These are phyloP conservation scores for Striga asiatica DNA, from an alignment of 257 asterid genomes.

Conservation along the genomic window DNA sequence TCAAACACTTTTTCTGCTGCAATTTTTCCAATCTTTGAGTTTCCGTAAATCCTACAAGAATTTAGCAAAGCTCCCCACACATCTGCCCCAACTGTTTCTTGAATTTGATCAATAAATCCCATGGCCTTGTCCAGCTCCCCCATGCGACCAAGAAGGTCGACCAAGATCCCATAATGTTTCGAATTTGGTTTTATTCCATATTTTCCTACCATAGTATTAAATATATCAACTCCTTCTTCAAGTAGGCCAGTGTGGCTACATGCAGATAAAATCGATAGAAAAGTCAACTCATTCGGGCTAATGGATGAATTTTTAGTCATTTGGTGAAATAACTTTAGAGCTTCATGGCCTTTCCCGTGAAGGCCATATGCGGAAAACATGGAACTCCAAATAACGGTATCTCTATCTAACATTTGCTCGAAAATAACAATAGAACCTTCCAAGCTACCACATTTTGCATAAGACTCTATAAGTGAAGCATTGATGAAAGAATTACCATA, in stretches of 20 bases:
- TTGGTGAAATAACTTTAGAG: conserved; percentile 35
- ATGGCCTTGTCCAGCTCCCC: conserved; percentile 59
- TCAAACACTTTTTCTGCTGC: conserved; percentile 40
- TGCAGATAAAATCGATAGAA: conserved; percentile 55
- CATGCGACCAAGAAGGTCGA: conserved; percentile 53
- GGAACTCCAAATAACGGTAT: conserved; percentile 64
- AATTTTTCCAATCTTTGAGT: conserved; percentile 42
- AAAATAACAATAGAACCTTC: conserved; percentile 41
- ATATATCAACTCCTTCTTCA: conserved; percentile 47
- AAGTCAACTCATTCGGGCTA: conserved; percentile 46
- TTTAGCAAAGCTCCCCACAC: conserved; percentile 71
- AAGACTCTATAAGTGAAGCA: conserved; percentile 63
- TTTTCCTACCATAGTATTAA: conserved; percentile 43
- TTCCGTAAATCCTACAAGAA: conserved; percentile 44
- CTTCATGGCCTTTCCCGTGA: conserved; percentile 57
- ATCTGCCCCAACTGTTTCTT: conserved; percentile 29
- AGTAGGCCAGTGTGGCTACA: conserved; percentile 72
- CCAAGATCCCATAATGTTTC: conserved; percentile 56
- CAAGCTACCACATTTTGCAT: conserved; percentile 74
- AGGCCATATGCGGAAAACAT: conserved; percentile 62
- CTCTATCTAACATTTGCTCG: conserved; percentile 22
- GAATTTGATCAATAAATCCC: conserved; percentile 32
- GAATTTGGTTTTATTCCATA: conserved; percentile 36
- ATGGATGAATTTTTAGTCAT: conserved; percentile 38
- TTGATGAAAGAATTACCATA: conserved; percentile 21